These are phyloP conservation scores for Lagenidium sp. DNA, from an alignment of 352 stramenopile species.

Conservation along the genomic window DNA sequence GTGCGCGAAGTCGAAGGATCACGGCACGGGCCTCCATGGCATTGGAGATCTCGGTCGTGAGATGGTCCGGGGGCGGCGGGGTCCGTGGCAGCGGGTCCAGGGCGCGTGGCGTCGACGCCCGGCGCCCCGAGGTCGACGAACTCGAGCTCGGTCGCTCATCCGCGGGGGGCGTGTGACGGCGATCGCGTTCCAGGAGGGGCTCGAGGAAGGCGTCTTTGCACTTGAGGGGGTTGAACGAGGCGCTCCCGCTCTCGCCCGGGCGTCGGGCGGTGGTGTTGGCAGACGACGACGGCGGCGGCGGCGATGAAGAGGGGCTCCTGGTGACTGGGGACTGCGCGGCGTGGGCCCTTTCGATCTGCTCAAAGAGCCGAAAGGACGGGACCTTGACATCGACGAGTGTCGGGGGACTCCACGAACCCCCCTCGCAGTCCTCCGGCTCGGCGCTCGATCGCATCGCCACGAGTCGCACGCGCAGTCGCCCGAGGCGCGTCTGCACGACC, in stretches of 20 bases:
- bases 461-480: conserved; percentile 31
- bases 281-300: too few relatives aligned
- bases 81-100: neutral
- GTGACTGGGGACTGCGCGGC: conserved; percentile 1
- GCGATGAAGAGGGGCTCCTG: too few relatives aligned
- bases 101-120: too few relatives aligned
- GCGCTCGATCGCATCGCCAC: conserved; percentile 16
- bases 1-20: conserved; percentile 13
- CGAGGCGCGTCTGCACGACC: conserved; percentile 43
- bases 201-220: too few relatives aligned
- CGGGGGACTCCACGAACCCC: conserved; percentile 17
- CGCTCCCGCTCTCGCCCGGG: too few relatives aligned
- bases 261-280: too few relatives aligned
- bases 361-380: conserved; percentile 45
- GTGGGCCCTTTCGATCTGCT: conserved; percentile 33
- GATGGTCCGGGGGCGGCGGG: too few relatives aligned
- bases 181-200: too few relatives aligned
- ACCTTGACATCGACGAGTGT: conserved; percentile 25
- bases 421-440: neutral
- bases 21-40: conserved; percentile 10
- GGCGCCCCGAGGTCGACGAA: too few relatives aligned
- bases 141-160: too few relatives aligned
- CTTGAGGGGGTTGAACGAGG: too few relatives aligned
- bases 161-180: too few relatives aligned
- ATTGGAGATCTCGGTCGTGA: conserved; percentile 10